Percentiles rank a stretch among this genome's conserved stretches.
These are phyloP conservation scores for Cubamyces lactineus DNA, from an alignment of 768 basidiomycete species.

Conservation along the genomic window DNA sequence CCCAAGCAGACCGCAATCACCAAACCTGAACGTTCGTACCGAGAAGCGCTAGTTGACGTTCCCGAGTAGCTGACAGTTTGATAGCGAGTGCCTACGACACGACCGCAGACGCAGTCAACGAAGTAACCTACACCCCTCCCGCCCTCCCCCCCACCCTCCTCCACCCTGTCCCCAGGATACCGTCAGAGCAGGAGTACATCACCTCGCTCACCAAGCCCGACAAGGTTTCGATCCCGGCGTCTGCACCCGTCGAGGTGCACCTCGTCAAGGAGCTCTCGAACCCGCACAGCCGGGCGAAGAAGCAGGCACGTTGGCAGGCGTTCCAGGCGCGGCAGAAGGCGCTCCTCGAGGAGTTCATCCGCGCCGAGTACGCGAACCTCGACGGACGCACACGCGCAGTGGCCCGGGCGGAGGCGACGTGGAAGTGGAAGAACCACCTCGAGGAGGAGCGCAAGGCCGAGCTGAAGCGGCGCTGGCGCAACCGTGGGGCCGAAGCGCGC, in stretches of 20 bases:
- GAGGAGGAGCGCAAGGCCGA: conserved; percentile 60
- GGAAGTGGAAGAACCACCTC: conserved; percentile 68
- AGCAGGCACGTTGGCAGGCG: conserved; percentile 74
- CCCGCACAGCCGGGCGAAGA: conserved; percentile 83
- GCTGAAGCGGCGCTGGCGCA: conserved; percentile 59
- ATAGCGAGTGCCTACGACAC: conserved; percentile 71
- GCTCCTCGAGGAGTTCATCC: conserved; percentile 55
- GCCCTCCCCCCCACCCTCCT: conserved; percentile 40
- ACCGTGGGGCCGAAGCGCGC: conserved; percentile 37
- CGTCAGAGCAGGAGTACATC: conserved; percentile 54
- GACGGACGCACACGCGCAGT: conserved; percentile 63
- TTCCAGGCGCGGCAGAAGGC: conserved; percentile 50
- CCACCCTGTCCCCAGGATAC: conserved; percentile 36
- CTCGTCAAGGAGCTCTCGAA: conserved; percentile 75
- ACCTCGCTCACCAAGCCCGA: conserved; percentile 49
- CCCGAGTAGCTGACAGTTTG: conserved; percentile 8
- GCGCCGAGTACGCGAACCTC: conserved; percentile 50
- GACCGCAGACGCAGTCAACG: conserved; percentile 55
- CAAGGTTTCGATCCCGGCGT: conserved; percentile 49
- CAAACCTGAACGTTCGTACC: conserved; percentile 47
- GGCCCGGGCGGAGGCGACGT: conserved; percentile 73
- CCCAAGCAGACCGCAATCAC: conserved; percentile 49
- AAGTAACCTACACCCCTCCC: conserved; percentile 74
- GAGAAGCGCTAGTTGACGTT: not conserved
- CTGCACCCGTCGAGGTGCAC: conserved; percentile 66